These are phyloP conservation scores for Globisporangium nodosum DNA, from an alignment of 352 stramenopile species.

Conservation along the genomic window DNA sequence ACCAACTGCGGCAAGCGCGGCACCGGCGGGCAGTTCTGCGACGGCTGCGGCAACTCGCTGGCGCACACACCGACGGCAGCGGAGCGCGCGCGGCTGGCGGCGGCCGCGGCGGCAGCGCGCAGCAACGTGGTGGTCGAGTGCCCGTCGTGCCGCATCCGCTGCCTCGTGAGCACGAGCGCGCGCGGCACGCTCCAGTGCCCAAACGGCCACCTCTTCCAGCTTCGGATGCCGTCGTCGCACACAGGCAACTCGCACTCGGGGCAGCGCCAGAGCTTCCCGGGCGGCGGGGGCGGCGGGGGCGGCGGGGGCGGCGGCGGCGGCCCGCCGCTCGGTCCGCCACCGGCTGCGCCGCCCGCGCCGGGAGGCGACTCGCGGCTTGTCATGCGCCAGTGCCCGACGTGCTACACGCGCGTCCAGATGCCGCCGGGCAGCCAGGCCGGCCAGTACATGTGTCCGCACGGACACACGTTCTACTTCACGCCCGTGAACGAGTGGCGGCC, in stretches of 20 bases:
- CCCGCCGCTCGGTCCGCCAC: neutral
- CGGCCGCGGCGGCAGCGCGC: constrained; percentile 37
- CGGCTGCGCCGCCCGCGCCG: constrained; percentile 3
- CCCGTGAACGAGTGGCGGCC: constrained; percentile 37
- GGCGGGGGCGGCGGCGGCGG: constrained; percentile 5
- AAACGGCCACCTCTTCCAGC: constrained; percentile 70
- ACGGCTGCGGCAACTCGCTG: constrained; percentile 66
- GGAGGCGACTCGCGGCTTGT: constrained; percentile 34
- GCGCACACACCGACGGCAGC: constrained; percentile 69
- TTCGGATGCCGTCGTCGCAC: constrained; percentile 44
- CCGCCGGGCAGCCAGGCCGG: constrained; percentile 73
- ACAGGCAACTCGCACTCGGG: constrained; percentile 33
- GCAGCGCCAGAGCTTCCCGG: constrained; percentile 29
- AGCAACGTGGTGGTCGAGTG: constrained; percentile 78
- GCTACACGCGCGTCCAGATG: constrained; percentile 87
- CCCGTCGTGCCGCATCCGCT: constrained; percentile 68
- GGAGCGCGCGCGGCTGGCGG: constrained; percentile 51
- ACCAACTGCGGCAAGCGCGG: constrained; percentile 75
- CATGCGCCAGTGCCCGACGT: constrained; percentile 84
- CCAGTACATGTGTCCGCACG: constrained; percentile 87
- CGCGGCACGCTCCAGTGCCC: constrained; percentile 68
- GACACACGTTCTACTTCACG: constrained; percentile 84
- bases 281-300: neutral
- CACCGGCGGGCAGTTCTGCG: constrained; percentile 64
- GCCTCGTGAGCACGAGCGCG: constrained; percentile 64